Base-by-base conservation (phyloP, 495 filamentous ascomycete genomes). In the Cetradonia linearis region DNA sequence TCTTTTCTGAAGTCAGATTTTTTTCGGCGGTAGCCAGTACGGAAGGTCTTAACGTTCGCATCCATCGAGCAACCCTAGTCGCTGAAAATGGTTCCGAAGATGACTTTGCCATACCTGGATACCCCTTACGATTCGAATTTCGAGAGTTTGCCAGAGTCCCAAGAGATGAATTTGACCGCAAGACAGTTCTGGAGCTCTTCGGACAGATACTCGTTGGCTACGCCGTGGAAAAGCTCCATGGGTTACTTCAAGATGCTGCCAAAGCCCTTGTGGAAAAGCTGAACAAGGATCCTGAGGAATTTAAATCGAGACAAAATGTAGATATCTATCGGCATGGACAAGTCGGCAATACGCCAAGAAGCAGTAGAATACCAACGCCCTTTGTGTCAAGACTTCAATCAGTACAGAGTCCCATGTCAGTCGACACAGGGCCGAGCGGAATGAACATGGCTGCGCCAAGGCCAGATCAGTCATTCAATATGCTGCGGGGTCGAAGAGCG, bases 1-100 rank as follows among this genome's bases (percentile, higher is more conserved):
- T 65, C 27, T 65, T 36, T 38, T 34, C 20, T 27, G 16, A 55
- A 5, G 53, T 55, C 6, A 55, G 53, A 25, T 38, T 38, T 18
- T 55, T 55, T 27, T 55, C 34, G 13, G 53, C 27, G 20, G 53
- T 55, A 37, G 53, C 53, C 33, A 37, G 37, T 38, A 38, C 33
- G 16, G 16, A 55, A 55, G 53, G 53, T 14, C 33, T 55, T n/a
- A 16, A 16, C 4, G 10, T 55, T 55, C 53, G n/a, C 2, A 38
- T 55, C 16, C 53, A 55, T 18, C 53, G 53, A 18, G 53, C 33
- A 20, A 38, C 16, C 11, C 3, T 23, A 16, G 1, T 37, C 11
- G 33, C 10, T 25, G n/a, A 38, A 23, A 11, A 27, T 25, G 11
- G 0, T 11, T 5, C 13, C 1, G 2, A 16, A n/a, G n/a, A n/a